Evolutionary conservation across 1,284 basidiomycete genomes (phyloP).

Genomic region (Rhodofomes roseus): DNA sequence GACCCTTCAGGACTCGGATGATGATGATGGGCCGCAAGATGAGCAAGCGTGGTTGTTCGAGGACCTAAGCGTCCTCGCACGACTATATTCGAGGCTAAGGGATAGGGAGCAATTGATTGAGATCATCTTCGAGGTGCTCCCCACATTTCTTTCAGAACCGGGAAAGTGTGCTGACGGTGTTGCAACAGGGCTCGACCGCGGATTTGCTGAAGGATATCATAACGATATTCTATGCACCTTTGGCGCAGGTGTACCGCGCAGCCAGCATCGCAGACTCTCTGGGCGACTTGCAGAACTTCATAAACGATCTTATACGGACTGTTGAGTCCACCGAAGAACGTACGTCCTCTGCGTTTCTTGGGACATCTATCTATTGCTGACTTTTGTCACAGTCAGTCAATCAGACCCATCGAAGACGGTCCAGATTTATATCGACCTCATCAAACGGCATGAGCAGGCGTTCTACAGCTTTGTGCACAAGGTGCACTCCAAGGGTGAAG

Average conservation of each 20-base stretch:
- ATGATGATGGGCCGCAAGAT: constrained; percentile 87
- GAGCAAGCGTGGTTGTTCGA: constrained; percentile 96
- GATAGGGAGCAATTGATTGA: constrained; percentile 94
- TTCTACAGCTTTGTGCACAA: constrained; percentile 99
- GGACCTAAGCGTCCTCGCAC: constrained; percentile 78
- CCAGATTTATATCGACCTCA: constrained; percentile 91
- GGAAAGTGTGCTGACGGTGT: background rate
- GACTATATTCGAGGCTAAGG: constrained; percentile 74
- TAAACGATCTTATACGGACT: constrained; percentile 94
- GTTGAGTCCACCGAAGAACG: constrained; percentile 90
- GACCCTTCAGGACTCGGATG: constrained; percentile 76
- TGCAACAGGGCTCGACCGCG: constrained; percentile 80
- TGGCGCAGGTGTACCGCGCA: constrained; percentile 98
- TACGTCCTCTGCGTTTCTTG: constrained; percentile 38
- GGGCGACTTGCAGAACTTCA: constrained; percentile 89
- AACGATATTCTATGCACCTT: constrained; percentile 96
- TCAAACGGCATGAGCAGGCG: constrained; percentile 90
- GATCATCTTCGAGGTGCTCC: constrained; percentile 86
- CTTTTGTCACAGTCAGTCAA: constrained; percentile 58
- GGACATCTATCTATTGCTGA: background rate
- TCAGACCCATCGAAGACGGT: constrained; percentile 86
- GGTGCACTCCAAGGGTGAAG: constrained; percentile 96
- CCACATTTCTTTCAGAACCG: background rate
- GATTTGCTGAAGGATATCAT: constrained; percentile 98
- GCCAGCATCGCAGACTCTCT: constrained; percentile 96